A percentile compares a stretch with the other conserved stretches of the same genome.
Conservation (phyloP, 805 yeast species). For the Vanderwaltozyma verrucispora region DNA sequence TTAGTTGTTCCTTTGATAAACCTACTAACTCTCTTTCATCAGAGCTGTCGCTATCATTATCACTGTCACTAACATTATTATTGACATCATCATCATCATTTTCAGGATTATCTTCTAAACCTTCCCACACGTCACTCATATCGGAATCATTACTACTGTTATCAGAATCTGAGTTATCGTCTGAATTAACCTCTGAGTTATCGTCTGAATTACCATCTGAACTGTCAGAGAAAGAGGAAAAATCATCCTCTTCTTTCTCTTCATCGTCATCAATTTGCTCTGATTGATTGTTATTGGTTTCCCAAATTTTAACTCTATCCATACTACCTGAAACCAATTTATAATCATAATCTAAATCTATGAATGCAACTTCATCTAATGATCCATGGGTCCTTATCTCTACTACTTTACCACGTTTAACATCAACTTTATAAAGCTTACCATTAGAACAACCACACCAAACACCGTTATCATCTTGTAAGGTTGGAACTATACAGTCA, state of each 20-base stretch:
- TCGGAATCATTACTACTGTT: constrained; percentile 4
- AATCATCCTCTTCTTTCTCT: constrained; percentile 10
- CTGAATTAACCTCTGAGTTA: too few relatives aligned
- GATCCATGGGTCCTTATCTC: constrained; percentile 59
- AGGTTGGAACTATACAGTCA: constrained; percentile 51
- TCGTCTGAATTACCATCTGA: constrained; percentile 4
- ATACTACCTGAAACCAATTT: constrained; percentile 75
- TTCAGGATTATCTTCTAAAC: constrained; percentile 5
- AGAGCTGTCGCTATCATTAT: constrained; percentile 2
- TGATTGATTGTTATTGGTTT: constrained; percentile 19
- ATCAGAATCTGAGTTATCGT: constrained; percentile 1
- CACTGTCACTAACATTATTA: background rate
- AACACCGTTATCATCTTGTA: constrained; percentile 39
- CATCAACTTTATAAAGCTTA: constrained; percentile 53
- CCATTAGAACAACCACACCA: constrained; percentile 84
- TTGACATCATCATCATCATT: background rate
- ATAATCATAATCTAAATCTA: constrained; percentile 76
- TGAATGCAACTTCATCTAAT: constrained; percentile 61
- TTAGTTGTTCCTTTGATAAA: constrained; percentile 23
- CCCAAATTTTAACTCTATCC: constrained; percentile 82
- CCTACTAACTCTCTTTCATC: constrained; percentile 14
- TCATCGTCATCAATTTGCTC: constrained; percentile 12
- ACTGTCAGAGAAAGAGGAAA: constrained; percentile 4
- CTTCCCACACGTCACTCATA: constrained; percentile 3
- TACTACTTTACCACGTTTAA: constrained; percentile 48